phyloP scores from a whole-genome alignment of 768 basidiomycete genomes.

The Russula vinacea region DNA sequence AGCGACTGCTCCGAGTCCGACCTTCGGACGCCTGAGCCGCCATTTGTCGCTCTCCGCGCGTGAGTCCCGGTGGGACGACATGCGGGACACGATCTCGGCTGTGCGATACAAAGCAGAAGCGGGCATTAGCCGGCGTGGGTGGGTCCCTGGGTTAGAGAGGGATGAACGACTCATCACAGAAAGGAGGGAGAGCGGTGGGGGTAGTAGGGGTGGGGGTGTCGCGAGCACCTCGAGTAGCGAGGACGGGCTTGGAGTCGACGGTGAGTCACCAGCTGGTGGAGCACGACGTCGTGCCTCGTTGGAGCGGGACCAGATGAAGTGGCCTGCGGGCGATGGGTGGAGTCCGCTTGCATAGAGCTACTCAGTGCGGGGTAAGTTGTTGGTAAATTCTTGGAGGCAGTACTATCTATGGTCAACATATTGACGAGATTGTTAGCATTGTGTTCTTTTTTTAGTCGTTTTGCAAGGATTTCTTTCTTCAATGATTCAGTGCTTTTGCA shows the following conservation, averaged over 20 bases:
- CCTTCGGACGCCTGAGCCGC: conserved; percentile 36
- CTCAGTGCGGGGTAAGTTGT: background rate
- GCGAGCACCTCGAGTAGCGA: conserved; percentile 33
- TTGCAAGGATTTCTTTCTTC: background rate
- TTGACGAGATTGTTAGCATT: background rate
- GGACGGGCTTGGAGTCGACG: conserved; percentile 28
- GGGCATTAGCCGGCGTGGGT: conserved; percentile 59
- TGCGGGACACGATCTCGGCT: conserved; percentile 34
- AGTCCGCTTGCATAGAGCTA: conserved; percentile 37
- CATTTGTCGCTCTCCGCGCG: conserved; percentile 41
- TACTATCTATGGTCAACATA: conserved; percentile 6
- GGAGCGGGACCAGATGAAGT: conserved; percentile 56
- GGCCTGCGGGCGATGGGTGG: conserved; percentile 60
- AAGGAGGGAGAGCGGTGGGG: conserved; percentile 32
- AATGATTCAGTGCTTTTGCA: background rate
- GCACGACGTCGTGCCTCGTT: conserved; percentile 21
- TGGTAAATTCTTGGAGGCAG: background rate
- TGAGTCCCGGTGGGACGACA: conserved; percentile 43
- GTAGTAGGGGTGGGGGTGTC: conserved; percentile 7
- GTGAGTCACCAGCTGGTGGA: conserved; percentile 22
- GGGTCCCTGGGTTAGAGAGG: conserved; percentile 43
- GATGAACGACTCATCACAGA: conserved; percentile 42
- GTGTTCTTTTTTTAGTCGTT: conserved; percentile 1
- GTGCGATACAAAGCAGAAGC: conserved; percentile 72
- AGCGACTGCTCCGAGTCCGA: conserved; percentile 23